Conservation (phyloP, 345 rosid genomes). For the Kandelia obovata region DNA sequence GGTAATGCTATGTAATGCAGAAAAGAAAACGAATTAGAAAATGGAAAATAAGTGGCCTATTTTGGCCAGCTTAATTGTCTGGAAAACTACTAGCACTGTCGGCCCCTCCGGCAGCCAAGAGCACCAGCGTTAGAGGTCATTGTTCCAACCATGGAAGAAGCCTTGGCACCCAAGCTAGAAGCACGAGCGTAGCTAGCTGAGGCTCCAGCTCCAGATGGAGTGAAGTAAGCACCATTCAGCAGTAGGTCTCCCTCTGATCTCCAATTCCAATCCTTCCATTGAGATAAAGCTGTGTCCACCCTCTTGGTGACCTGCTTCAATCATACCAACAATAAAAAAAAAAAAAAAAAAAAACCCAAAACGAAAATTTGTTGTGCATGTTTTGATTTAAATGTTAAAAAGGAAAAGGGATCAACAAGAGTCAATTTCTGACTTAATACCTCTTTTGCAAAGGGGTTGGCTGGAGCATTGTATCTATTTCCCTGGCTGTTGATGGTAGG, state of each 20-base stretch:
- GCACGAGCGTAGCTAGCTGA: constrained; percentile 86
- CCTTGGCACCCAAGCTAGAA: constrained; percentile 86
- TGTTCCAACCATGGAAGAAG: constrained; percentile 69
- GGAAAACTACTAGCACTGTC: constrained; percentile 44
- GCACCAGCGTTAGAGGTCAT: constrained; percentile 78
- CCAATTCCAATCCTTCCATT: constrained; percentile 88
- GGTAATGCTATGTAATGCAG: constrained; percentile 13
- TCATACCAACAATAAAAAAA: constrained; percentile 7
- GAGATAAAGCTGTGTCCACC: constrained; percentile 48
- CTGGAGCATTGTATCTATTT: constrained; percentile 81
- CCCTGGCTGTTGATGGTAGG: constrained; percentile 98
- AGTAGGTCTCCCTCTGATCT: constrained; percentile 85
- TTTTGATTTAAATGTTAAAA: not conserved
- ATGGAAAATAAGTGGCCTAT: constrained; percentile 19
- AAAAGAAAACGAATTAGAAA: constrained; percentile 5
- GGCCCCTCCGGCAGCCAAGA: constrained; percentile 58
- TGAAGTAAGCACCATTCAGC: constrained; percentile 88
- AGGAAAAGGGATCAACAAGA: not conserved
- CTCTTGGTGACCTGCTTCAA: constrained; percentile 77
- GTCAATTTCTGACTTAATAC: constrained; percentile 22
- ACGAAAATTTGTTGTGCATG: not conserved
- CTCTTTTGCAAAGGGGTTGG: constrained; percentile 78
- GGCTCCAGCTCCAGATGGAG: constrained; percentile 75
- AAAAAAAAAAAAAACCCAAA: not conserved
- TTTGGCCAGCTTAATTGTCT: constrained; percentile 22